Evolutionary conservation across 73 alveolate genomes (phyloP).

Genomic region (Blepharisma stoltei): DNA sequence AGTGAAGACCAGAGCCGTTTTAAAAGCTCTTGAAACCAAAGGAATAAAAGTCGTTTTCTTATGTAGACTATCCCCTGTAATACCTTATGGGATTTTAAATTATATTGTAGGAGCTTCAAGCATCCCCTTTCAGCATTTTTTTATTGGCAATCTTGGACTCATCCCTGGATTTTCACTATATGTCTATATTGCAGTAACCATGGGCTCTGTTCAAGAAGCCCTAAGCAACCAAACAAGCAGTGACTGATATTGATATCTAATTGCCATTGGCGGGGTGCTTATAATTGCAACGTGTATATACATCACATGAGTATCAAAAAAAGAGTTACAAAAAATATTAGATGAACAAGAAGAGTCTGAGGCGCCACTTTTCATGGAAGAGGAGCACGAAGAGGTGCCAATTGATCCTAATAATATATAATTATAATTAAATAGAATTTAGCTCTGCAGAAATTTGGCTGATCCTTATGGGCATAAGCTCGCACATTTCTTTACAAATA

Average conservation of each 20-base stretch:
- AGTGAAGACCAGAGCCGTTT: neutral
- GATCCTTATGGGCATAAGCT: slow-evolving; percentile 78
- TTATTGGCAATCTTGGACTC: slow-evolving; percentile 25
- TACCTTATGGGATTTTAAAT: slow-evolving; percentile 16
- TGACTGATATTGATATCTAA: neutral
- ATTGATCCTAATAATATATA: no score
- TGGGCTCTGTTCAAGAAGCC: slow-evolving; percentile 28
- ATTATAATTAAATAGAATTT: no score
- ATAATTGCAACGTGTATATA: neutral
- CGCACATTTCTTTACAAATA: slow-evolving; percentile 87
- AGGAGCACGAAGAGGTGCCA: no score
- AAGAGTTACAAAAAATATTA: neutral
- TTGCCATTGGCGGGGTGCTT: neutral
- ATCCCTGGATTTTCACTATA: slow-evolving; percentile 21
- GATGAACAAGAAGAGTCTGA: neutral
- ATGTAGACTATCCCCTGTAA: slow-evolving; percentile 1
- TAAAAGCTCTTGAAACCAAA: slow-evolving; percentile 26
- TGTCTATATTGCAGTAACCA: slow-evolving; percentile 23
- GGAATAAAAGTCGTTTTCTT: slow-evolving; percentile 8
- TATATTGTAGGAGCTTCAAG: slow-evolving; percentile 10
- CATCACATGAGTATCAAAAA: neutral
- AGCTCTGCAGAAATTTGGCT: neutral
- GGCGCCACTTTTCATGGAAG: no score
- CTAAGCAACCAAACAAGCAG: neutral
- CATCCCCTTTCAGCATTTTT: neutral